phyloP scores from a whole-genome alignment of 2,329 filamentous ascomycete species.

The Botrytis aclada region DNA sequence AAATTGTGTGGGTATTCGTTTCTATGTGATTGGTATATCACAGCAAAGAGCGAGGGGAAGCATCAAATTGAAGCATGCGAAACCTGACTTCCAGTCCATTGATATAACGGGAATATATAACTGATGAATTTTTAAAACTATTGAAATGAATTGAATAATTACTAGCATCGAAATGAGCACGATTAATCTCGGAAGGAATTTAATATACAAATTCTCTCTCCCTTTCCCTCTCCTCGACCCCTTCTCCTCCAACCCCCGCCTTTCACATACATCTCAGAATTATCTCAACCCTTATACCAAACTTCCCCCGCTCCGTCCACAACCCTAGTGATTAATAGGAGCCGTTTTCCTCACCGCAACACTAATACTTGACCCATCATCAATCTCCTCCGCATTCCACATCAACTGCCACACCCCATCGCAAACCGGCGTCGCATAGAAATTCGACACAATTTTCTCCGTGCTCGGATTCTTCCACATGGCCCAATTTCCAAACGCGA shows the following conservation, averaged over 20 bases:
- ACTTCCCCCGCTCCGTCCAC: no score
- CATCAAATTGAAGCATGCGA: not conserved
- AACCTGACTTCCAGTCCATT: not conserved
- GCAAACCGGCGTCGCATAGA: constrained; percentile 7
- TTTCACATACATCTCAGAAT: not conserved
- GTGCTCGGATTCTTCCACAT: not conserved
- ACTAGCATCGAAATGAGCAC: not conserved
- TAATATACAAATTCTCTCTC: not conserved
- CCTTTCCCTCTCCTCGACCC: not conserved
- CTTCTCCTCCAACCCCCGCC: not conserved
- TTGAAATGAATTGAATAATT: not conserved
- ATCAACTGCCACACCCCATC: constrained; percentile 1
- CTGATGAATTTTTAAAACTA: not conserved
- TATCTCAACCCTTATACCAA: no score
- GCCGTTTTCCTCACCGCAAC: constrained; percentile 8
- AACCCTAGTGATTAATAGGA: not conserved
- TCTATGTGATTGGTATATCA: no score
- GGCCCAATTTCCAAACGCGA: constrained; percentile 3
- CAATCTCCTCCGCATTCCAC: constrained; percentile 12
- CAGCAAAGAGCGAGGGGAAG: no score
- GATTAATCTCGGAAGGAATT: not conserved
- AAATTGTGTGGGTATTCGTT: no score
- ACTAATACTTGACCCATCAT: constrained; percentile 8
- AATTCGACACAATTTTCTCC: not conserved
- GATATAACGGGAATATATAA: not conserved